Base-by-base conservation (phyloP, 2,329 filamentous ascomycete species). In the Cyphellophora europaea region DNA sequence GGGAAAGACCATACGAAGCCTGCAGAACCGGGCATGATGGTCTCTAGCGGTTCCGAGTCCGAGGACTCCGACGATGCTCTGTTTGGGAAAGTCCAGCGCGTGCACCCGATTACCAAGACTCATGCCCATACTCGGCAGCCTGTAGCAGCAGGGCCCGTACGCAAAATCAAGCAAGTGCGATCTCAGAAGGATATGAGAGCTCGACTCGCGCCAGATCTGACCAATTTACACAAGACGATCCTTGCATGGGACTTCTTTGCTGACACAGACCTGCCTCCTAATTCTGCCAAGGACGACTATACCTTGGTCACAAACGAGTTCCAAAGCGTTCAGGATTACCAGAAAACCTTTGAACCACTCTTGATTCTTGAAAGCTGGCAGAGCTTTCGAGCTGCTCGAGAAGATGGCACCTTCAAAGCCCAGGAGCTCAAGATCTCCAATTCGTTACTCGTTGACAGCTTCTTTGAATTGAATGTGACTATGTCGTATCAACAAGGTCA, bases 201-300 rank as follows among this genome's bases (percentile, higher is more conserved):
- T 44, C 81, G 91, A 43, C 69, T 98, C 40, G 82, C 88, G 19
- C 91, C 93, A 5, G 85, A 93, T 46, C 81, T 98, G 61, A 81
- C 86, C 23, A 70, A 76, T 11, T 63, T 98, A 18, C 91, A 96
- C 55, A 79, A 82, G 49, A 80, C 80, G 12, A 86, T 98, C 33
- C 73, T 98, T 3, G 74, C 82, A 37, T 98, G 91, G 91, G 84
- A 98, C 47, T 93, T 93, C 47, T 98, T 95, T 57, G 83, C 94
- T 51, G 67, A 77, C 30, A 86, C 87, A 17, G 85, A 88, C 51
- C 82, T 88, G 40, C 91, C 91, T 5, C 88, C 91, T 0, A 73
- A 70, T 38, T 69, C 71, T 5, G 79, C 75, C 33, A 76, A 76
- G 11, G 77, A 79, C 31, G 70, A 76, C 29, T 93, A 89, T 52